phyloP scores from a whole-genome alignment of 805 yeast genomes.

The Komagataella phaffii region DNA sequence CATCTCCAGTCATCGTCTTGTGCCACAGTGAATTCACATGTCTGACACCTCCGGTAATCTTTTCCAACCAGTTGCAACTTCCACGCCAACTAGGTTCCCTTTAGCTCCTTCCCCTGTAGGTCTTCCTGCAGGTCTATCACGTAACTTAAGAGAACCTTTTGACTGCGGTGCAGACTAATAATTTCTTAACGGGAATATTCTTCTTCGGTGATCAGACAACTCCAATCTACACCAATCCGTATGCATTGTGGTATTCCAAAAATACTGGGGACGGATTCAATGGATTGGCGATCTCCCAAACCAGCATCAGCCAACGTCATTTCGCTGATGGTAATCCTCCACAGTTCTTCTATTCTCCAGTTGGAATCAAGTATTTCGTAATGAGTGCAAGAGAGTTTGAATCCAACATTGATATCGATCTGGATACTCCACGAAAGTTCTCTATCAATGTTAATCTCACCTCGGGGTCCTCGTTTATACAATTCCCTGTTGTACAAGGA shows the following conservation, averaged over 20 bases:
- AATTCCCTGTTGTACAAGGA: slow-evolving; percentile 42
- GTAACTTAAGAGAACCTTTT: neutral
- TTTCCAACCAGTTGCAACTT: neutral
- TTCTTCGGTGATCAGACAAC: slow-evolving; percentile 40
- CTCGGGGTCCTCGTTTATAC: slow-evolving; percentile 16
- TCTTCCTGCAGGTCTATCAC: neutral
- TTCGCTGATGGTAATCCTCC: slow-evolving; percentile 27
- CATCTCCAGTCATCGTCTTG: neutral
- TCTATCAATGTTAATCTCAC: slow-evolving; percentile 32
- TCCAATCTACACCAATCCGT: slow-evolving; percentile 55
- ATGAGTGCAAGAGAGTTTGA: slow-evolving; percentile 35
- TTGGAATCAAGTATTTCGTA: slow-evolving; percentile 38
- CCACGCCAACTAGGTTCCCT: neutral
- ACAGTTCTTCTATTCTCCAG: slow-evolving; percentile 44
- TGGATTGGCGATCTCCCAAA: slow-evolving; percentile 55
- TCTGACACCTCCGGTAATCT: neutral
- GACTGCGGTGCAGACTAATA: slow-evolving; percentile 52
- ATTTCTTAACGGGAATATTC: slow-evolving; percentile 58
- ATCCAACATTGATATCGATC: slow-evolving; percentile 23
- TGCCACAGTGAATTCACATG: neutral
- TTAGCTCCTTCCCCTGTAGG: neutral
- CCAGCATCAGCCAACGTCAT: slow-evolving; percentile 29
- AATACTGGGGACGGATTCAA: slow-evolving; percentile 16
- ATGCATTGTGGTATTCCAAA: slow-evolving; percentile 35
- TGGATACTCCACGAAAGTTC: slow-evolving; percentile 33